Evolutionary conservation across 345 rosid genomes (phyloP).

Genomic region (Corchorus olitorius): DNA sequence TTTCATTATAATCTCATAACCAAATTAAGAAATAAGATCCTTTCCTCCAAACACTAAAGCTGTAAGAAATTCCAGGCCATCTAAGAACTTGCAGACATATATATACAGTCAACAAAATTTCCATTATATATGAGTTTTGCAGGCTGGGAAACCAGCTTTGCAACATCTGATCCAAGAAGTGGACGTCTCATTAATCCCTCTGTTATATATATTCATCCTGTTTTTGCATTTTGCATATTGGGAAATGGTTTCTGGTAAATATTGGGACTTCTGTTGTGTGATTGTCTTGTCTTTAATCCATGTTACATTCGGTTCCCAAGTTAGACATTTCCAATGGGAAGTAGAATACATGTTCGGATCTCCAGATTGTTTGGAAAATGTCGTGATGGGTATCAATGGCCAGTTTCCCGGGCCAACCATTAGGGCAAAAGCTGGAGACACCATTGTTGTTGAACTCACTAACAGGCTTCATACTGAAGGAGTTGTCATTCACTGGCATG

Average conservation of each 20-base stretch:
- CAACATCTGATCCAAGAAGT: not conserved
- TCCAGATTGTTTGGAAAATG: slow-evolving; percentile 70
- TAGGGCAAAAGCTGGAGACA: slow-evolving; percentile 61
- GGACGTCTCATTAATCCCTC: not conserved
- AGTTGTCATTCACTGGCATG: slow-evolving; percentile 94
- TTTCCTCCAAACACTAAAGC: no score
- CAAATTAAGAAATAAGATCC: no score
- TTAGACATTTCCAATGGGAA: slow-evolving; percentile 58
- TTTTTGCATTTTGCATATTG: not conserved
- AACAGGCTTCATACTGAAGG: slow-evolving; percentile 78
- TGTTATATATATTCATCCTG: not conserved
- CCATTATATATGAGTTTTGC: no score
- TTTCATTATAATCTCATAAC: no score
- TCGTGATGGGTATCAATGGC: slow-evolving; percentile 77
- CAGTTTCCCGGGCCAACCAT: slow-evolving; percentile 90
- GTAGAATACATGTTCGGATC: slow-evolving; percentile 62
- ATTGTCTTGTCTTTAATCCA: slow-evolving; percentile 8
- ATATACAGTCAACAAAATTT: no score
- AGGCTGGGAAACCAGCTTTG: not conserved
- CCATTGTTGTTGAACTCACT: slow-evolving; percentile 52
- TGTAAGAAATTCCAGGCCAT: no score
- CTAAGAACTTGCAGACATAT: no score
- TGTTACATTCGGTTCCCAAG: slow-evolving; percentile 22
- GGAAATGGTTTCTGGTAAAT: not conserved
- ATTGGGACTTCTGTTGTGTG: not conserved